Conservation (phyloP, 345 rosid genomes). For the Linum tenue region DNA sequence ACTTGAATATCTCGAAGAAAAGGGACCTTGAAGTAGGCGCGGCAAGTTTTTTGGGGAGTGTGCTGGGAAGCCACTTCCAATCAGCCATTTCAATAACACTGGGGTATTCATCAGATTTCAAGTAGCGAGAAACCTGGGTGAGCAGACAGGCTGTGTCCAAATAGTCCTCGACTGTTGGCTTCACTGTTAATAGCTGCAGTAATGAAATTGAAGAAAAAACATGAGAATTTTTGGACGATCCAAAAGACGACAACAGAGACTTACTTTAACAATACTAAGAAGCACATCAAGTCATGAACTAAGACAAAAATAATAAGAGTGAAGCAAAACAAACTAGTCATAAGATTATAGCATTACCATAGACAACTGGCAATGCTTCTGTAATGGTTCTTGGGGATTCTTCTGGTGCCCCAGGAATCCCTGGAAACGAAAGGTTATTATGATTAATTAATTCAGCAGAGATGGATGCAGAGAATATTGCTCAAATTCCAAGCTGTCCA, state of each 20-base stretch:
- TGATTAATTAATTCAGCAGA: conserved; percentile 1
- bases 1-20: no score
- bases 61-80: no score
- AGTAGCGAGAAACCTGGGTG: conserved; percentile 79
- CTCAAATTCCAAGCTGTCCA: conserved; percentile 8
- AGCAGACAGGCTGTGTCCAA: conserved; percentile 58
- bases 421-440: conserved; percentile 27
- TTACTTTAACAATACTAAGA: no score
- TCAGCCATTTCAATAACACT: no score
- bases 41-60: no score
- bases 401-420: conserved; percentile 83
- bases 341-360: conserved; percentile 36
- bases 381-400: conserved; percentile 71
- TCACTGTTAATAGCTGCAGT: conserved; percentile 68
- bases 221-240: no score
- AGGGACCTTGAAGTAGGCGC: no score
- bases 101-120: conserved; percentile 57
- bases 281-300: not conserved
- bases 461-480: not conserved
- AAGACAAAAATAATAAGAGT: not conserved
- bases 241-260: no score
- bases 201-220: conserved; percentile 1
- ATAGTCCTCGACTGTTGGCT: conserved; percentile 73
- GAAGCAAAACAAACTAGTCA: not conserved
- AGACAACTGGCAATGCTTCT: conserved; percentile 80